A percentile compares a stretch with the other conserved stretches of the same genome.
These are phyloP conservation scores for Tritrichomonas musculus DNA, from an alignment of 208 protist genomes.

Conservation along the genomic window DNA sequence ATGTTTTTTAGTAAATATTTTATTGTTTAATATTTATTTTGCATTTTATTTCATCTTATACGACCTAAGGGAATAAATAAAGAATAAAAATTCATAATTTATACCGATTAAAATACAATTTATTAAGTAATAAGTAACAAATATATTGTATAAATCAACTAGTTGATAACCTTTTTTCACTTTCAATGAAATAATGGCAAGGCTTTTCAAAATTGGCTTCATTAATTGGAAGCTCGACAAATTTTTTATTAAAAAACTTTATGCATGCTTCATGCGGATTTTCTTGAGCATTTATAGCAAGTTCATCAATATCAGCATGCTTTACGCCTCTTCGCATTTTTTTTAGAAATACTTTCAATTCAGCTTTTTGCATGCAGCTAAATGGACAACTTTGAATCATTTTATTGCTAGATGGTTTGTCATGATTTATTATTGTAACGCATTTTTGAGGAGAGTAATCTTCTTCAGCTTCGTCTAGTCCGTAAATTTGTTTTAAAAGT, in stretches of 20 bases:
- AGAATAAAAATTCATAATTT: no score
- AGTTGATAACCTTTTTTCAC: not conserved
- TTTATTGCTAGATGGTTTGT: not conserved
- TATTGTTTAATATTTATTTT: no score
- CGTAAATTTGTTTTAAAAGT: not conserved
- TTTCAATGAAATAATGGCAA: not conserved
- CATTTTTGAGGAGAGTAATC: not conserved
- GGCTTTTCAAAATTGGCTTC: not conserved
- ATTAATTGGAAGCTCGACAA: not conserved
- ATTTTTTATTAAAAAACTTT: not conserved
- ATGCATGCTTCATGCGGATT: not conserved
- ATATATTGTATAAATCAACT: no score
- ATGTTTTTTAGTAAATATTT: no score
- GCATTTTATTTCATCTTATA: no score
- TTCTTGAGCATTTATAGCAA: not conserved
- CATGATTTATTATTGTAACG: not conserved
- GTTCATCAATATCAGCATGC: not conserved
- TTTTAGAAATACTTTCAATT: not conserved
- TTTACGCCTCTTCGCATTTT: not conserved
- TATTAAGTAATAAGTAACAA: no score
- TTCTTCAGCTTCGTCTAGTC: not conserved
- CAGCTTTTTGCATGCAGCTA: not conserved
- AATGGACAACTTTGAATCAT: not conserved
- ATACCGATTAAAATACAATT: no score
- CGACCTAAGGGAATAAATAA: no score